phyloP scores from a whole-genome alignment of 805 yeast genomes.

The Starmerella apicola region DNA sequence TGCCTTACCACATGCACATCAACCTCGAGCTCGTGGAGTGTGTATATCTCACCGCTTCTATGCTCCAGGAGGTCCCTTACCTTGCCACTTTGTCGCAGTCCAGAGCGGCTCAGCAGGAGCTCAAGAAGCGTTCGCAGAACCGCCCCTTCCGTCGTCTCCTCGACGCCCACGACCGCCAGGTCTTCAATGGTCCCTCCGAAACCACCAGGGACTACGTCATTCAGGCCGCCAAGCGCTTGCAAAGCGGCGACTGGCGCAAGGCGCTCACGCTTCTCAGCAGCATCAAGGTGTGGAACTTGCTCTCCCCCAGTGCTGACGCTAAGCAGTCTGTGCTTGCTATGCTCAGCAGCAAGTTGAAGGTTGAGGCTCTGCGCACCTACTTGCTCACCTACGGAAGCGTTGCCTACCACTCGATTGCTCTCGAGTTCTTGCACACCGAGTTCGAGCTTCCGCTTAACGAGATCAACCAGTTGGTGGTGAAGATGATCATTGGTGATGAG shows the following conservation, averaged over 20 bases:
- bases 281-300: conserved; percentile 76
- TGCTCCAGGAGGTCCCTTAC: conserved; percentile 83
- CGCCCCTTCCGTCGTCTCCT: conserved; percentile 84
- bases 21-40: conserved; percentile 90
- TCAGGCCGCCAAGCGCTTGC: conserved; percentile 81
- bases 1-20: conserved; percentile 98
- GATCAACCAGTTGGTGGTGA: conserved; percentile 52
- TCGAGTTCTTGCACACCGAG: conserved; percentile 47
- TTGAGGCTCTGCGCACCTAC: conserved; percentile 87
- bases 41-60: conserved; percentile 78
- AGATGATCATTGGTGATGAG: conserved; percentile 69
- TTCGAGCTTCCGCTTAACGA: conserved; percentile 50
- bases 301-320: conserved; percentile 48
- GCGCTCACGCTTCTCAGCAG: conserved; percentile 60
- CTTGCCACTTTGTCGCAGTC: conserved; percentile 54
- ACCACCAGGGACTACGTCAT: conserved; percentile 86
- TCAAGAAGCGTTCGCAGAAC: conserved; percentile 52
- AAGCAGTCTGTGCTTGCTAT: conserved; percentile 40
- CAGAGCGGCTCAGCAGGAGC: conserved; percentile 32
- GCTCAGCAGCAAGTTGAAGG: conserved; percentile 67
- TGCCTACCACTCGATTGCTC: conserved; percentile 61
- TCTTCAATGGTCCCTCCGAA: conserved; percentile 96
- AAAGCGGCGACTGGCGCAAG: conserved; percentile 78
- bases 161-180: conserved; percentile 87
- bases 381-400: conserved; percentile 63